phyloP scores from a whole-genome alignment of 2,329 filamentous ascomycete species.

The Sarocladiaceae sp. region DNA sequence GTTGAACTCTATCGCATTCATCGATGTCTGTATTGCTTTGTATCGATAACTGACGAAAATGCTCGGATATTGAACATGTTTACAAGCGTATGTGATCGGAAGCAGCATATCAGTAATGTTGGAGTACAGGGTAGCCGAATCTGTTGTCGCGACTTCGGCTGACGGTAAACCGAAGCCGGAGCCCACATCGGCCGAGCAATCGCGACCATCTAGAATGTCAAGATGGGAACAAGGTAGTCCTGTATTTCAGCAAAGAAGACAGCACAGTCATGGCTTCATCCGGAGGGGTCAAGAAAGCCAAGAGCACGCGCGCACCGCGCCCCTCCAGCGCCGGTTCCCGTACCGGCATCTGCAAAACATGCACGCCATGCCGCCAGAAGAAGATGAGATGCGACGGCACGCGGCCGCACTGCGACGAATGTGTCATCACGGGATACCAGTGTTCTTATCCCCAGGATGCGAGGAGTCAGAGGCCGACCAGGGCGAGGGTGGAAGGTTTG shows the following conservation, averaged over 20 bases:
- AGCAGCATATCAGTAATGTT: too few relatives aligned
- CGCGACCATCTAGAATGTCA: background rate
- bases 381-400: conserved; percentile 29
- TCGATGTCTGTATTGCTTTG: too few relatives aligned
- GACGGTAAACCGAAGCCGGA: too few relatives aligned
- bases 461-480: conserved; percentile 24
- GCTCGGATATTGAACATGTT: too few relatives aligned
- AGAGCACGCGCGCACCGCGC: background rate
- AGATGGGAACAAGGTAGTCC: background rate
- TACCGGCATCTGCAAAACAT: conserved; percentile 31
- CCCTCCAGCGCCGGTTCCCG: background rate
- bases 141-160: background rate
- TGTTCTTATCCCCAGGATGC: conserved; percentile 29
- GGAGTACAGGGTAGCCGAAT: background rate
- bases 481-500: conserved; percentile 23
- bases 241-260: background rate
- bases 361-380: conserved; percentile 28
- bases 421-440: conserved; percentile 19
- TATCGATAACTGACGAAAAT: too few relatives aligned
- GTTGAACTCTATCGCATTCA: too few relatives aligned
- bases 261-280: background rate
- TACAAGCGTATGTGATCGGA: too few relatives aligned
- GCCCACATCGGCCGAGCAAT: too few relatives aligned
- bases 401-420: conserved; percentile 26
- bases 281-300: conserved; percentile 1